phyloP scores from a whole-genome alignment of 2,329 filamentous ascomycete species.

The Macrophomina phaseolina region DNA sequence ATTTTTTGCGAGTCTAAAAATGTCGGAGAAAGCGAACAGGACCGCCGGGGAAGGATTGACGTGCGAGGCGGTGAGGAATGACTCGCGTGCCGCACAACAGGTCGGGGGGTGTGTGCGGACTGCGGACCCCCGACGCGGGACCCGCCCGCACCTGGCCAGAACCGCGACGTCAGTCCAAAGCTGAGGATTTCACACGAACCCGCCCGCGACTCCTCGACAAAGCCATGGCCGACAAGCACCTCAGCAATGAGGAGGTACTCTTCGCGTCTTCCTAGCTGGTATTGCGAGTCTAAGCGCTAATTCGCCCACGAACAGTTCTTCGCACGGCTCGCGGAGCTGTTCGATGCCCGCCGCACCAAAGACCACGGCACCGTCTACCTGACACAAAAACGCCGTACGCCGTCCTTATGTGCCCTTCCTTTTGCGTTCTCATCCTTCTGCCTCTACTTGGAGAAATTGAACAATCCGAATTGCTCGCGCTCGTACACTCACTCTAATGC shows the following conservation, averaged over 20 bases:
- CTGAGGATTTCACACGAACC: background rate
- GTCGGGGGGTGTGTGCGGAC: no score
- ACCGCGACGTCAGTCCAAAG: slow-evolving; percentile 25
- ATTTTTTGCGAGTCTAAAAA: slow-evolving; percentile 35
- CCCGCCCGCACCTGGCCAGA: background rate
- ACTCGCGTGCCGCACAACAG: slow-evolving; percentile 23
- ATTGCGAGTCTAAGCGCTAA: background rate
- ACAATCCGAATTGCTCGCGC: no score
- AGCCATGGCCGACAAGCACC: slow-evolving; percentile 48
- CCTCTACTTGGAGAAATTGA: no score
- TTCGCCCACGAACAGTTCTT: slow-evolving; percentile 69
- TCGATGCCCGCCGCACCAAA: slow-evolving; percentile 69
- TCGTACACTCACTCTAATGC: no score
- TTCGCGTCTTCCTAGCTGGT: slow-evolving; percentile 19
- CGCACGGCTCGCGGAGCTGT: slow-evolving; percentile 68
- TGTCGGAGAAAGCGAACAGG: slow-evolving; percentile 16
- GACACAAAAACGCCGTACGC: slow-evolving; percentile 74
- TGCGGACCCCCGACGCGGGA: slow-evolving; percentile 2
- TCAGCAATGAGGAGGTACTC: slow-evolving; percentile 67
- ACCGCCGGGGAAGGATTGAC: slow-evolving; percentile 12
- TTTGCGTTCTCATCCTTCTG: no score
- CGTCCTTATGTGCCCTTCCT: background rate
- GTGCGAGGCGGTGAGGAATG: slow-evolving; percentile 1
- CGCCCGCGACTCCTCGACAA: slow-evolving; percentile 21
- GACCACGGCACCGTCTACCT: slow-evolving; percentile 77